Conservation (phyloP, 768 basidiomycete genomes). For the Rhodotorula diobovata region DNA sequence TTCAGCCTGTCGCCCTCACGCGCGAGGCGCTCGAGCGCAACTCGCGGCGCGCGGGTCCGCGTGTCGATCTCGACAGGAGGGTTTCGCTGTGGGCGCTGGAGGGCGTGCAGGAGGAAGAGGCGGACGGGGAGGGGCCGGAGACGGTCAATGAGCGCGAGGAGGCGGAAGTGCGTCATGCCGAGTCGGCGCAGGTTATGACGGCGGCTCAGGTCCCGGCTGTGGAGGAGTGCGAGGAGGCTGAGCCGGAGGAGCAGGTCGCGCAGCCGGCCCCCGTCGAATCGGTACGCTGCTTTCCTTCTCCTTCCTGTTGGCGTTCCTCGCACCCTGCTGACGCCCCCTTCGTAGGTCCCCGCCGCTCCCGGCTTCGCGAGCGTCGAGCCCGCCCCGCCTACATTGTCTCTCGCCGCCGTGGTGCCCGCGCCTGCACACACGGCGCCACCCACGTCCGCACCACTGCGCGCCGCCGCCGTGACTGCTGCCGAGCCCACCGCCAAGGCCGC, state of each 20-base stretch:
- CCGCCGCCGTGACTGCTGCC: too few species aligned
- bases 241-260: neutral
- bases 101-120: neutral
- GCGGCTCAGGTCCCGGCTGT: neutral
- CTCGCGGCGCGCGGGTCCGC: neutral
- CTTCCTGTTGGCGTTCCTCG: too few species aligned
- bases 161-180: neutral
- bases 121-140: too few species aligned
- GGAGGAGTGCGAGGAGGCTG: neutral
- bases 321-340: too few species aligned
- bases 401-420: too few species aligned
- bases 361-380: too few species aligned
- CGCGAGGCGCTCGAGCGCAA: constrained; percentile 22
- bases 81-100: constrained; percentile 18
- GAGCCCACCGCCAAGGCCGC: too few species aligned
- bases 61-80: constrained; percentile 7
- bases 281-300: neutral
- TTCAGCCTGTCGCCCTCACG: constrained; percentile 1
- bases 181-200: neutral
- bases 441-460: too few species aligned
- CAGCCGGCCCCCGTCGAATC: too few species aligned
- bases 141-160: neutral
- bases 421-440: too few species aligned
- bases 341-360: too few species aligned
- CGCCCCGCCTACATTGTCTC: too few species aligned